Percentiles rank a stretch among this genome's conserved stretches.
These are phyloP conservation scores for Fusarium sp. DNA, from an alignment of 2,329 filamentous ascomycete genomes.

Conservation along the genomic window DNA sequence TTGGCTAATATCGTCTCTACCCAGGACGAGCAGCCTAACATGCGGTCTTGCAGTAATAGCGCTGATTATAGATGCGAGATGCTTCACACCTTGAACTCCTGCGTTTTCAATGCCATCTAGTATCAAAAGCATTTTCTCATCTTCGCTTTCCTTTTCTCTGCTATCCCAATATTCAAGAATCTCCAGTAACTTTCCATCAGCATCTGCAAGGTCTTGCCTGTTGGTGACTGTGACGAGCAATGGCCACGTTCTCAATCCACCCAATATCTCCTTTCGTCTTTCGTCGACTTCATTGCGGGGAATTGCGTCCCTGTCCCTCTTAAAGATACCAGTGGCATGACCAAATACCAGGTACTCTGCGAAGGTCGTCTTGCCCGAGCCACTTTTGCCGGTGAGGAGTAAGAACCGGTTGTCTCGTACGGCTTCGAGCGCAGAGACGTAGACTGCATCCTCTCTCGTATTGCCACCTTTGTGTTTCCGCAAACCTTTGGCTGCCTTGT, in stretches of 20 bases:
- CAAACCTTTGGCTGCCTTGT: not conserved
- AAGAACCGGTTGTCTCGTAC: not conserved
- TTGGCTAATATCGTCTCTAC: not conserved
- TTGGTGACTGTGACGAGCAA: not conserved
- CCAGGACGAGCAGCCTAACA: not conserved
- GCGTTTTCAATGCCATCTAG: not conserved
- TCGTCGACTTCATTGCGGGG: not conserved
- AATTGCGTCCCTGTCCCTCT: not conserved
- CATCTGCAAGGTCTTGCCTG: not conserved
- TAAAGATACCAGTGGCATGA: accelerated
- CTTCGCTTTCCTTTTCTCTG: not conserved
- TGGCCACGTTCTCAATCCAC: not conserved
- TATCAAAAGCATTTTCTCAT: not conserved
- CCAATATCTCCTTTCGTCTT: not conserved
- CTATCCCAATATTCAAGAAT: not conserved
- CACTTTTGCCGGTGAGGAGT: not conserved
- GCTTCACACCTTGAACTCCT: not conserved
- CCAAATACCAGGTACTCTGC: not conserved
- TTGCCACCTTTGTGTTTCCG: not conserved
- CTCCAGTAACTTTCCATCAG: accelerated
- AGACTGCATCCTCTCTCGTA: not conserved
- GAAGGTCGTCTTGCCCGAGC: not conserved
- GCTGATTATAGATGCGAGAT: not conserved
- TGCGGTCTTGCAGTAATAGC: not conserved
- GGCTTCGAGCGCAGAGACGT: not conserved